These are phyloP conservation scores for Arachnomyces sp. DNA, from an alignment of 2,329 filamentous ascomycete genomes.

Conservation along the genomic window DNA sequence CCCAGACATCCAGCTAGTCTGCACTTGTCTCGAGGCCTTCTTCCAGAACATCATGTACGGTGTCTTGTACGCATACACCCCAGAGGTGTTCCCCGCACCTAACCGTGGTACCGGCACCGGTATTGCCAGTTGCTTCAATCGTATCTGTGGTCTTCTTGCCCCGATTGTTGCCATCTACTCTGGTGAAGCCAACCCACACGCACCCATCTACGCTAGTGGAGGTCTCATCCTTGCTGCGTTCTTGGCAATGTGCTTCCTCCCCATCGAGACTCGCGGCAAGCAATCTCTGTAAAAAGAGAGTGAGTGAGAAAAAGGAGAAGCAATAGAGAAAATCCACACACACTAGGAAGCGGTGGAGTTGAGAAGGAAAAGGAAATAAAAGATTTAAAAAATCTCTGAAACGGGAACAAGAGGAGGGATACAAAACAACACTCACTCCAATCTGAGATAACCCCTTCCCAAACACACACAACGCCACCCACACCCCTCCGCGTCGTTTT, in stretches of 20 bases:
- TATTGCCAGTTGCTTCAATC: slow-evolving; percentile 38
- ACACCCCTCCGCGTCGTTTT: too few species aligned
- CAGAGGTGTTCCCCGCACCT: slow-evolving; percentile 50
- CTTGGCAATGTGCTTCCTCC: slow-evolving; percentile 37
- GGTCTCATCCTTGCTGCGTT: slow-evolving; percentile 38
- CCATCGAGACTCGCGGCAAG: slow-evolving; percentile 40
- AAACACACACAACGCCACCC: too few species aligned
- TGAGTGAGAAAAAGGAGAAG: too few species aligned
- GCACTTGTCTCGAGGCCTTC: slow-evolving; percentile 47
- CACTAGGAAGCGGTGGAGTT: too few species aligned
- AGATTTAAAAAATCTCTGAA: too few species aligned
- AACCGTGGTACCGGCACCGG: slow-evolving; percentile 48
- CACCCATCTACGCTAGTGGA: slow-evolving; percentile 39
- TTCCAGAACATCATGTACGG: slow-evolving; percentile 52
- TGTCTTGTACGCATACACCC: slow-evolving; percentile 51
- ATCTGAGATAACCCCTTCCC: too few species aligned
- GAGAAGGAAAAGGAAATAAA: too few species aligned
- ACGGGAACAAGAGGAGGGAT: too few species aligned
- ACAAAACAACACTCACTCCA: too few species aligned
- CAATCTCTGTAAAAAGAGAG: slow-evolving; percentile 26
- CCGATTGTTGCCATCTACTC: slow-evolving; percentile 39
- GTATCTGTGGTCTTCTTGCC: slow-evolving; percentile 37
- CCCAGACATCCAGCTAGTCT: slow-evolving; percentile 42
- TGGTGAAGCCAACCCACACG: slow-evolving; percentile 27
- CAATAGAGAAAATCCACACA: too few species aligned